Conservation (phyloP, 352 stramenopile genomes). For the Pythium oligandrum region DNA sequence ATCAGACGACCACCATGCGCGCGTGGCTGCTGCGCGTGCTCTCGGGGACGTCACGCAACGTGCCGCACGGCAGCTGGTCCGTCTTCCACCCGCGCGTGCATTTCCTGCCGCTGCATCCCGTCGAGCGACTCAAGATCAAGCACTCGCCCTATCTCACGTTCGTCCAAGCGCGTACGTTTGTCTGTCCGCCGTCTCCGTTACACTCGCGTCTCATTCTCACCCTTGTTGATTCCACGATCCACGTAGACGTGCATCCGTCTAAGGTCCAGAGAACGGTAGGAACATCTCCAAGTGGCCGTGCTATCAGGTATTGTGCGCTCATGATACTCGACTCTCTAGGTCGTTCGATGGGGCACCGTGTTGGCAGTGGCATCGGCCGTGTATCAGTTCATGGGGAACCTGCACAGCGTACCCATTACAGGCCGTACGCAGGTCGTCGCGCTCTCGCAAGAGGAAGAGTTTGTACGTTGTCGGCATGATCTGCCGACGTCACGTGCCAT, state of each 20-base stretch:
- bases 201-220: not conserved
- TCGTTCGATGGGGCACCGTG: conserved; percentile 34
- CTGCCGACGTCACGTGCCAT: too few relatives aligned
- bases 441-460: conserved; percentile 52
- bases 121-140: conserved; percentile 30
- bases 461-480: conserved; percentile 21
- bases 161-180: conserved; percentile 37
- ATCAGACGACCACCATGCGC: conserved; percentile 15
- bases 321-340: conserved; percentile 10
- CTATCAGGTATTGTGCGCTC: not conserved
- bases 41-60: conserved; percentile 3
- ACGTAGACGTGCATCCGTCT: conserved; percentile 42
- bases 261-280: conserved; percentile 22
- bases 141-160: conserved; percentile 31
- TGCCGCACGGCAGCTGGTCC: conserved; percentile 43
- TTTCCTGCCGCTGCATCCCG: conserved; percentile 21
- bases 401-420: conserved; percentile 64
- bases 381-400: conserved; percentile 68
- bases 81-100: conserved; percentile 35
- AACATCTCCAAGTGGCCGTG: too few relatives aligned
- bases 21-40: conserved; percentile 21
- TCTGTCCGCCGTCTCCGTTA: not conserved
- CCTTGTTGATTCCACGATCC: not conserved
- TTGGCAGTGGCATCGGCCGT: conserved; percentile 37
- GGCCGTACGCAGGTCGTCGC: conserved; percentile 64